Evolutionary conservation across 1,284 basidiomycete genomes (phyloP).

Genomic region (Cryptococcus neoformans): DNA sequence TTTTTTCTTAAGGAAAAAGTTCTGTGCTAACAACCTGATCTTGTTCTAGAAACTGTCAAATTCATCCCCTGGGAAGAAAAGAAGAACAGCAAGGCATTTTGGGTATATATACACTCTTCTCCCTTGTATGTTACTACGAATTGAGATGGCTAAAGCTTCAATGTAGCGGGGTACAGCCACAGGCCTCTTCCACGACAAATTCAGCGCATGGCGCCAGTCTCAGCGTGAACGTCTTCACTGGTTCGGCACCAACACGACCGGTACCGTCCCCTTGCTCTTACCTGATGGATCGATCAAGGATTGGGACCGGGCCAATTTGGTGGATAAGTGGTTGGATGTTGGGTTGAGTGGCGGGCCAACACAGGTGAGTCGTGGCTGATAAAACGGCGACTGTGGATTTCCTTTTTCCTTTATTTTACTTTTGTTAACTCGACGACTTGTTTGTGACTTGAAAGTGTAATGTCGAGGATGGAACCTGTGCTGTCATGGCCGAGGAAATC

Average conservation of each 20-base stretch:
- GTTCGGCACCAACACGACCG: constrained; percentile 27
- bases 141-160: too few species aligned
- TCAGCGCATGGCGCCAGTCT: constrained; percentile 41
- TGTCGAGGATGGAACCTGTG: constrained; percentile 46
- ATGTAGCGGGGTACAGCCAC: constrained; percentile 47
- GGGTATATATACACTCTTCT: constrained; percentile 10
- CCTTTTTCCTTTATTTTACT: too few species aligned
- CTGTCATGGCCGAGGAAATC: constrained; percentile 38
- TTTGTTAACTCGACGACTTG: too few species aligned
- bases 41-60: constrained; percentile 18
- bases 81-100: constrained; percentile 37
- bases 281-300: constrained; percentile 11
- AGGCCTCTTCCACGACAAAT: constrained; percentile 44
- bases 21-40: neutral
- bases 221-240: constrained; percentile 50
- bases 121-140: constrained; percentile 2
- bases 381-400: too few species aligned
- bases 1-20: neutral
- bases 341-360: constrained; percentile 33
- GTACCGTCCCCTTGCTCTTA: constrained; percentile 1
- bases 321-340: constrained; percentile 36
- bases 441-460: constrained; percentile 18
- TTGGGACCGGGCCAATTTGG: constrained; percentile 23
- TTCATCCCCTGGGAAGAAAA: constrained; percentile 45
- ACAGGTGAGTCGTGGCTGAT: constrained; percentile 16